Evolutionary conservation across 1,139 yeast species (phyloP), one percentile per base, ranked within the genome.

Genomic region (Kodamaea plutei): DNA sequence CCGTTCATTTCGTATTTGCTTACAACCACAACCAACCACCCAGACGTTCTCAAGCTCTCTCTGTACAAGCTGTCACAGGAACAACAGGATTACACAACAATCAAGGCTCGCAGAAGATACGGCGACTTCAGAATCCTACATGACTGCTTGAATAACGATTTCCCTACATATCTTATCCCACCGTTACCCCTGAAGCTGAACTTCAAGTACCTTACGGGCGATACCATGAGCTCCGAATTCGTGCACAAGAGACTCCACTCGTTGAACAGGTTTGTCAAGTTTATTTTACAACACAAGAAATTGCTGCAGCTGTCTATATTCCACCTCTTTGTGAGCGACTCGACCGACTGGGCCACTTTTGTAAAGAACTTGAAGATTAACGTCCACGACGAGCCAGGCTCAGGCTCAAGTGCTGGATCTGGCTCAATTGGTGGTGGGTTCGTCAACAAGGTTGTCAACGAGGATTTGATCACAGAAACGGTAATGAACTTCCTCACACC

Each of bases 161-260:
- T 69, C 50, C 95, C 96, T 0, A 84, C 93, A 3, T 70, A 84
- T 35, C 76, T 91, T 21, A 77, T 91, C 0, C 98, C 98, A 1
- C 97, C 98, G 8, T 65, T 91, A 34, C 98, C 98, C 0, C 94
- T 93, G 39, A 89, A 88, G 58, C 85, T 84, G 64, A 76, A 94
- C 39, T 67, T 89, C 46, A 95, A 91, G 55, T 91, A 91, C 54
- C 69, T 91, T 35, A 88, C 95, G 25, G 98, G 98, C n/a, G 97
- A 91, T 48, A 71, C 95, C 12, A 85, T 85, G 52, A 76, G 85
- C 32, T 60, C 72, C 8, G 85, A 85, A 36, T 91, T 91, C 56
- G 89, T 95, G 0, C 67, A 72, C 40, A 84, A 85, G 51, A 66
- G 98, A 42, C 80, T 94, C n/a, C 78, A 80, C 30, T 85, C 96